These are phyloP conservation scores for Ophiorrhiza pumila DNA, from an alignment of 257 asterid species.

Conservation along the genomic window DNA sequence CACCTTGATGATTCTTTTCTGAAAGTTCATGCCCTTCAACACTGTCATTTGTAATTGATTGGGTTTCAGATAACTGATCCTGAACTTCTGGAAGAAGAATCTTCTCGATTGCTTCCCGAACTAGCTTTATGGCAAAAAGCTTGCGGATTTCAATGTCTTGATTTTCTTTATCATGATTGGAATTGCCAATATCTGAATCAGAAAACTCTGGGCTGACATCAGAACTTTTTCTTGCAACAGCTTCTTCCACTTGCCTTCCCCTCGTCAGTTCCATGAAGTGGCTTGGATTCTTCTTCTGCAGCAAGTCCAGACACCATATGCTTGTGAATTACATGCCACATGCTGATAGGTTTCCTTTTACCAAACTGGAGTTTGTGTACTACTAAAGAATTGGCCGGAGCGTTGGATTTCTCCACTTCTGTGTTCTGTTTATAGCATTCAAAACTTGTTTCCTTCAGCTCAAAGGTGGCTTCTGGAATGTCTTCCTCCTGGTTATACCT, in stretches of 20 bases:
- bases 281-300: conserved; percentile 21
- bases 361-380: not conserved
- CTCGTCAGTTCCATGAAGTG: conserved; percentile 10
- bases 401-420: conserved; percentile 15
- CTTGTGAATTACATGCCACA: conserved; percentile 42
- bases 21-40: conserved; percentile 39
- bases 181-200: conserved; percentile 28
- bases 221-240: conserved; percentile 23
- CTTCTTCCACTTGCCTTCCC: conserved; percentile 25
- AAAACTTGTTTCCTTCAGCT: conserved; percentile 26
- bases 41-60: conserved; percentile 52
- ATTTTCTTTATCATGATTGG: conserved; percentile 34
- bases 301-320: conserved; percentile 32
- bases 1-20: conserved; percentile 39
- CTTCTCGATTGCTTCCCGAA: conserved; percentile 91
- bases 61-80: conserved; percentile 71
- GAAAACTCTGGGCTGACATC: conserved; percentile 14
- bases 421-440: conserved; percentile 30
- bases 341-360: conserved; percentile 28
- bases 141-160: conserved; percentile 67
- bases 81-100: conserved; percentile 95
- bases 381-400: conserved; percentile 1
- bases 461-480: conserved; percentile 22
- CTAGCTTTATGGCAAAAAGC: conserved; percentile 75
- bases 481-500: conserved; percentile 40